These are phyloP conservation scores for Gossypioides kirkii DNA, from an alignment of 345 rosid species.

Conservation along the genomic window DNA sequence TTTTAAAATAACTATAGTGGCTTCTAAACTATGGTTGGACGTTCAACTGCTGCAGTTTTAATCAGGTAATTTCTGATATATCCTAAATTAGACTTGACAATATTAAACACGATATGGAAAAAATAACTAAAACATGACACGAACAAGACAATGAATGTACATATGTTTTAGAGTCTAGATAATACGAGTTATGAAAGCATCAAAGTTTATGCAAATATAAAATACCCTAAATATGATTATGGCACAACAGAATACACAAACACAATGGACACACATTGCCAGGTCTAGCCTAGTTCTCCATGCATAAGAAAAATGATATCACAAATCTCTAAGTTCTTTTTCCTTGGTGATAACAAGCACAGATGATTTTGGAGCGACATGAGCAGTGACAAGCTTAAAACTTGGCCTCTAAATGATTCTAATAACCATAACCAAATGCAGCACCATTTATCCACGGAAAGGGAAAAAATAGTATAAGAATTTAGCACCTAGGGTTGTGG, in stretches of 20 bases:
- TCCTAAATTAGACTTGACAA: not conserved
- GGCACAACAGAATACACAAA: not conserved
- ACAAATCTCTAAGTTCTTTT: not conserved
- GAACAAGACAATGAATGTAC: not conserved
- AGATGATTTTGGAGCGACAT: not conserved
- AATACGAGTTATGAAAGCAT: not conserved
- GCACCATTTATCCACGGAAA: not conserved
- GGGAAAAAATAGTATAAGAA: constrained; percentile 16
- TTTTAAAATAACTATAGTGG: not conserved
- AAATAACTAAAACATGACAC: not conserved
- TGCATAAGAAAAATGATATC: not conserved
- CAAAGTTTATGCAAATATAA: not conserved
- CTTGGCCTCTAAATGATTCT: not conserved
- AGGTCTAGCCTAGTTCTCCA: not conserved
- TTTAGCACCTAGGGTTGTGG: constrained; percentile 78
- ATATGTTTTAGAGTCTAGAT: not conserved
- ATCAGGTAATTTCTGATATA: not conserved
- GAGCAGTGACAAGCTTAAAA: not conserved
- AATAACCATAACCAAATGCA: not conserved
- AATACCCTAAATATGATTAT: not conserved
- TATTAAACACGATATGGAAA: not conserved
- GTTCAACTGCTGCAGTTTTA: not conserved
- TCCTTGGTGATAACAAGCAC: not conserved
- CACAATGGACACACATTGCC: not conserved
- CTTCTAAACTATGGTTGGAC: not conserved